These are phyloP conservation scores for Rusavskia elegans DNA, from an alignment of 495 filamentous ascomycete species.

Conservation along the genomic window DNA sequence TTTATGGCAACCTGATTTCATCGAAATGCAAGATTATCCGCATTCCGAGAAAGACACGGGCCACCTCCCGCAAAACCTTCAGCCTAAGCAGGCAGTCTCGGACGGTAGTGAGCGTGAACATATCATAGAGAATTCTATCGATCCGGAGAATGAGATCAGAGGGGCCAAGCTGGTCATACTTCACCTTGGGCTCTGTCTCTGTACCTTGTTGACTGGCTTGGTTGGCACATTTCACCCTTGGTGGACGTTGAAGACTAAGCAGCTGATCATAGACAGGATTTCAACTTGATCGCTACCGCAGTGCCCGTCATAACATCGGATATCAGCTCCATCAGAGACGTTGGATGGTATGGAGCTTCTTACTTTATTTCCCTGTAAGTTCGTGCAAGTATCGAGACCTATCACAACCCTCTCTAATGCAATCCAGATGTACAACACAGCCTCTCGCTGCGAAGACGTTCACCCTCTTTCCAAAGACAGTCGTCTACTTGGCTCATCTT, in stretches of 20 bases:
- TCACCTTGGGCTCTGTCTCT: constrained; percentile 13
- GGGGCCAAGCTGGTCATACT: constrained; percentile 48
- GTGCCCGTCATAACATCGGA: constrained; percentile 11
- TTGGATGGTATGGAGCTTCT: constrained; percentile 30
- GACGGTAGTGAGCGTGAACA: background rate
- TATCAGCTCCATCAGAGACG: constrained; percentile 22
- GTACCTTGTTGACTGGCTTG: background rate
- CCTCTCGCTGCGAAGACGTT: constrained; percentile 42
- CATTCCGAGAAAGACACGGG: too few relatives aligned
- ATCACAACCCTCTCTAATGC: background rate
- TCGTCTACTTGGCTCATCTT: background rate
- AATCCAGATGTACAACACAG: constrained; percentile 21
- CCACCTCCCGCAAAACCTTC: too few relatives aligned
- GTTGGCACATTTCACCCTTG: background rate
- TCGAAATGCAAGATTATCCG: too few relatives aligned
- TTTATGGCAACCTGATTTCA: too few relatives aligned
- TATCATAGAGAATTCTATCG: constrained; percentile 17
- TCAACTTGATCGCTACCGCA: constrained; percentile 9
- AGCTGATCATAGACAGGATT: background rate
- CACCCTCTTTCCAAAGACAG: constrained; percentile 42
- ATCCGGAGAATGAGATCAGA: constrained; percentile 12
- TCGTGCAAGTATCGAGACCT: background rate
- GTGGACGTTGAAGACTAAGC: background rate
- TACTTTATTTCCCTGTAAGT: constrained; percentile 21
- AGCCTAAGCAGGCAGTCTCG: too few relatives aligned